Evolutionary conservation across 2,329 filamentous ascomycete genomes (phyloP).

Genomic region (Canariomyces notabilis): DNA sequence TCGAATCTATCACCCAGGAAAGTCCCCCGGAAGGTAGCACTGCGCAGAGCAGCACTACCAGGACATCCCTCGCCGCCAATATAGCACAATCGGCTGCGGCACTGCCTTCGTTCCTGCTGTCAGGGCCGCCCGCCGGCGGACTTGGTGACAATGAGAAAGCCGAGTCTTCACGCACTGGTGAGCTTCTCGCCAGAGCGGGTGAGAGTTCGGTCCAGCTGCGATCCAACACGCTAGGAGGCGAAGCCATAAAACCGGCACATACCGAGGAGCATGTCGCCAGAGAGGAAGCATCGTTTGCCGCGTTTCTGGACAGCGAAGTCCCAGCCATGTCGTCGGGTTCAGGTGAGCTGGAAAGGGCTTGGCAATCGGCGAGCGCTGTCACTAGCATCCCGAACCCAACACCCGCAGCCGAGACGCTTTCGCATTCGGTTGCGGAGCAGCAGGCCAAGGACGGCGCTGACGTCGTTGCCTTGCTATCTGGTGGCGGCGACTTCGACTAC

Average conservation of each 20-base stretch:
- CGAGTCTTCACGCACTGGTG: conserved; percentile 20
- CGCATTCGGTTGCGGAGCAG: conserved; percentile 30
- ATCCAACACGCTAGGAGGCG: conserved; percentile 11
- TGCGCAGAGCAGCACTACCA: neutral
- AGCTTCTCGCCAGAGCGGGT: conserved; percentile 13
- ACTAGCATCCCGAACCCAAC: neutral
- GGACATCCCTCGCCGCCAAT: conserved; percentile 19
- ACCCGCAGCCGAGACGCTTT: neutral
- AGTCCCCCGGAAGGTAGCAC: neutral
- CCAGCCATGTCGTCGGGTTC: conserved; percentile 21
- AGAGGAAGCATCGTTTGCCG: conserved; percentile 34
- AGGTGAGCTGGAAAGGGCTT: conserved; percentile 16
- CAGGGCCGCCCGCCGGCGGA: conserved; percentile 16
- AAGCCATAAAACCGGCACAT: conserved; percentile 28
- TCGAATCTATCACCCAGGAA: neutral
- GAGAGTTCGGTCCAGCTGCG: conserved; percentile 23
- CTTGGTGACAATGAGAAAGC: conserved; percentile 21
- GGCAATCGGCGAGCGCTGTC: conserved; percentile 12
- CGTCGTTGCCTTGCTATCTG: conserved; percentile 36
- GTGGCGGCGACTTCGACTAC: conserved; percentile 22
- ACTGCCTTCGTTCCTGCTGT: conserved; percentile 23
- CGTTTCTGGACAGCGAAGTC: conserved; percentile 31
- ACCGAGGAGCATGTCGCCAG: conserved; percentile 26
- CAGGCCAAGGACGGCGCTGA: conserved; percentile 35
- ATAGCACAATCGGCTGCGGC: conserved; percentile 28